A percentile compares a stretch with the other conserved stretches of the same genome.
These are phyloP conservation scores for Licmophora abbreviata DNA, from an alignment of 108 stramenopile species.

Conservation along the genomic window DNA sequence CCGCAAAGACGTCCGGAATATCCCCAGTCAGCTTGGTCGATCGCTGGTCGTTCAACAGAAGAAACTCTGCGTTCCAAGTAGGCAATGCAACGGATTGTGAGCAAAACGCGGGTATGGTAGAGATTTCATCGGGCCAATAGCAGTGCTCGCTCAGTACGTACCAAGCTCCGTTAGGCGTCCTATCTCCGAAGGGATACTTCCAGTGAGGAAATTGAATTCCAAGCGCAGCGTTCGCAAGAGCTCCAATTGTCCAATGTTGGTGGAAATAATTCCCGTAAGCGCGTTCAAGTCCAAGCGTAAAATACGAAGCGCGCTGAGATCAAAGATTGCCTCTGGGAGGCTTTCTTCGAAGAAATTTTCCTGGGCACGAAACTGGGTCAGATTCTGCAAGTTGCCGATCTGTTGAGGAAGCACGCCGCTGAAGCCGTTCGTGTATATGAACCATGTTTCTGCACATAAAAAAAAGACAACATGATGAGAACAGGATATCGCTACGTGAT, in stretches of 20 bases:
- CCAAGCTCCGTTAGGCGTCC: constrained; percentile 9
- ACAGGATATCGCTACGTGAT: neutral
- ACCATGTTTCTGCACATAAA: neutral
- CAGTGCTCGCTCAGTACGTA: no score
- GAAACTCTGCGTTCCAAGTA: no score
- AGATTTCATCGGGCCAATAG: no score
- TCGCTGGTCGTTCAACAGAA: no score
- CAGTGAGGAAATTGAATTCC: constrained; percentile 22
- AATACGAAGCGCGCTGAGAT: constrained; percentile 3
- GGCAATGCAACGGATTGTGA: no score
- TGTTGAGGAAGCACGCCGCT: constrained; percentile 44
- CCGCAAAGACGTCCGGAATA: constrained; percentile 18
- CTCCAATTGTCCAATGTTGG: constrained; percentile 13
- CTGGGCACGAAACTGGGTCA: constrained; percentile 50
- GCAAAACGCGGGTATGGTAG: no score
- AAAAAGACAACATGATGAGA: neutral
- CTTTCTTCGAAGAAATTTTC: constrained; percentile 59
- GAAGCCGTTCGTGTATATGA: constrained; percentile 13
- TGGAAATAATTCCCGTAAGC: constrained; percentile 21
- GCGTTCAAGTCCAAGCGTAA: constrained; percentile 12
- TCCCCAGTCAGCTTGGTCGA: constrained; percentile 31
- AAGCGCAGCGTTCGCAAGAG: constrained; percentile 15
- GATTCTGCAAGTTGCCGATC: constrained; percentile 33
- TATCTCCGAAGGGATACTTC: constrained; percentile 26
- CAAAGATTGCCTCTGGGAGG: constrained; percentile 48